Base-by-base conservation (phyloP, 345 rosid species). In the Acer campestre region DNA sequence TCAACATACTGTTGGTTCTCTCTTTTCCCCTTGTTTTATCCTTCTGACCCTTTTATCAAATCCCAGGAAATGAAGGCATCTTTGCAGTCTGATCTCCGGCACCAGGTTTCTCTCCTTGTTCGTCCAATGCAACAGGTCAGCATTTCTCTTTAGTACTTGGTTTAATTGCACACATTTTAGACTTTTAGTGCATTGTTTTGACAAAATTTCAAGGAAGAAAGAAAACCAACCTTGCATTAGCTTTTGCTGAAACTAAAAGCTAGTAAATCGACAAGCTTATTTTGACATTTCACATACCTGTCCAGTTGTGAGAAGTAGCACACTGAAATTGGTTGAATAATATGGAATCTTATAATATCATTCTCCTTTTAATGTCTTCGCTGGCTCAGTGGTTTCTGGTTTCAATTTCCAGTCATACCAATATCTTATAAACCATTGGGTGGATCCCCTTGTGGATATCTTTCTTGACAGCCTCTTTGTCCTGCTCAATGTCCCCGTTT, bases 101-200 rank as follows among this genome's bases (percentile, higher is more conserved):
- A 96, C 82, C 97, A 89, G 82, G 91, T 94, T 82, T 90, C 99
- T 63, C 92, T 90, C 76, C 91, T 94, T 61, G 89, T 94, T 85
- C 93, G 98, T 48, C 97, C 95, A 46, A 89, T 96, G 99, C 95
- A 92, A 71, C 98, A 92, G 97, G 99, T 94, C 69, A 82, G 77
- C n/a, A 42, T 8, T 42, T 42, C 10, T 42, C 11, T 42, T 42
- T 42, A 42, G 46, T 42, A 42, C 46, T 42, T 42, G 46, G 10
- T 59, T 61, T 74, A 42, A 42, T 64, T 16, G 49, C 64, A 44
- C 7, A 11, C 23, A 12, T 40, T 48, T 42, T 29, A 29, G 31
- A 29, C 31, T 29, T 29, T 29, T 9, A 44, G 48, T 25, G 8
- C 3, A 53, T 7, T 42, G 46, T 42, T n/a, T 70, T 53, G 35